phyloP scores from a whole-genome alignment of 257 asterid genomes.

The Oldenlandia corymbosa region DNA sequence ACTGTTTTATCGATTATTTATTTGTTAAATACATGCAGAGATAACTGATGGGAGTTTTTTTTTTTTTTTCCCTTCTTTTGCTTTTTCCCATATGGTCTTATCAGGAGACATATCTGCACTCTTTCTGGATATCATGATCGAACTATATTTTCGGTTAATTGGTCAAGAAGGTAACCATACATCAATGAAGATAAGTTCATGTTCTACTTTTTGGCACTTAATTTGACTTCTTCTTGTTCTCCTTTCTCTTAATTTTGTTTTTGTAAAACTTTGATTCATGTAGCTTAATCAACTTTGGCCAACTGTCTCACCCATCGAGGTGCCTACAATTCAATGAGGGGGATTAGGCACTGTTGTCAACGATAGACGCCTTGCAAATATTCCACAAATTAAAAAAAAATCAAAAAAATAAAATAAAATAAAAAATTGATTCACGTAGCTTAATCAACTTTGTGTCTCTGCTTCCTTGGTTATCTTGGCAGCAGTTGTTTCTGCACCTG shows the following conservation, averaged over 20 bases:
- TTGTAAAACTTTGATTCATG: not conserved
- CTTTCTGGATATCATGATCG: conserved; percentile 93
- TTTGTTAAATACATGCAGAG: not conserved
- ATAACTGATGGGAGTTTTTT: not conserved
- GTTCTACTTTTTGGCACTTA: not conserved
- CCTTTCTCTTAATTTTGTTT: conserved; percentile 4
- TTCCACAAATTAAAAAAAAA: too few relatives aligned
- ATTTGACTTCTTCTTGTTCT: not conserved
- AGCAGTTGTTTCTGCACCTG: not conserved
- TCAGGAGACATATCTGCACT: conserved; percentile 73
- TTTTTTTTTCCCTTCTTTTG: not conserved
- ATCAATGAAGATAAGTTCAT: conserved; percentile 4
- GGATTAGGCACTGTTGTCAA: too few relatives aligned
- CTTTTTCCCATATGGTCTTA: conserved; percentile 18
- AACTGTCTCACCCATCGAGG: too few relatives aligned
- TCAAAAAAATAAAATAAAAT: too few relatives aligned
- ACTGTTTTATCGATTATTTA: conserved; percentile 5
- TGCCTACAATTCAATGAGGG: too few relatives aligned
- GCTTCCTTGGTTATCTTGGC: not conserved
- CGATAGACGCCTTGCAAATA: too few relatives aligned
- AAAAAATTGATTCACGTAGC: too few relatives aligned
- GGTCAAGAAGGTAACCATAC: conserved; percentile 77
- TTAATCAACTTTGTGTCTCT: not conserved
- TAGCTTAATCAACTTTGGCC: too few relatives aligned
- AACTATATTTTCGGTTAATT: conserved; percentile 78